Evolutionary conservation across 768 basidiomycete species (phyloP).

Genomic region (Leccinum aurantiacum): DNA sequence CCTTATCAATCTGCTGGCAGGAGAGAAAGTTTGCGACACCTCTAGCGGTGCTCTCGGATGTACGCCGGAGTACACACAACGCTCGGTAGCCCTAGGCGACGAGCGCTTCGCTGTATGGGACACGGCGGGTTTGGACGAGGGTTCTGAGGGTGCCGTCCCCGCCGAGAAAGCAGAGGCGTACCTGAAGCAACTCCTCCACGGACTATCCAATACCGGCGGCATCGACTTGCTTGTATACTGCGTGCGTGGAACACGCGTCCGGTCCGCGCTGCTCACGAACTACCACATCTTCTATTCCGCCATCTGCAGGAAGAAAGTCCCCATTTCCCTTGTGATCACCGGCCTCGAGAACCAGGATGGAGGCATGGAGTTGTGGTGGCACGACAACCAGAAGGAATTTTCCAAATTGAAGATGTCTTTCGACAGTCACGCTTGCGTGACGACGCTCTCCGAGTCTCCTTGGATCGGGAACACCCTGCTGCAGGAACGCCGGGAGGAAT

Average conservation of each 20-base stretch:
- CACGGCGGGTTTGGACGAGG: conserved; percentile 36
- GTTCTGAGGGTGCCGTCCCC: conserved; percentile 25
- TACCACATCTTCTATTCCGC: conserved; percentile 41
- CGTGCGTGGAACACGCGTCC: conserved; percentile 40
- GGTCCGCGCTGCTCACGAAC: conserved; percentile 35
- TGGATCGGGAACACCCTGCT: conserved; percentile 11
- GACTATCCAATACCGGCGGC: conserved; percentile 35
- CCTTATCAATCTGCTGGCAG: conserved; percentile 42
- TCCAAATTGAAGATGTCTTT: conserved; percentile 28
- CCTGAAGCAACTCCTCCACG: conserved; percentile 36
- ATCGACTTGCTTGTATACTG: conserved; percentile 42
- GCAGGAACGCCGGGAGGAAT: conserved; percentile 23
- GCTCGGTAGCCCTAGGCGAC: conserved; percentile 22
- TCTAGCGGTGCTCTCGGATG: conserved; percentile 37
- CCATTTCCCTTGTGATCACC: conserved; percentile 41
- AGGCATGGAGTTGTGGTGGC: conserved; percentile 37
- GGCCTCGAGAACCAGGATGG: conserved; percentile 40
- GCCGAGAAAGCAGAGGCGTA: conserved; percentile 32
- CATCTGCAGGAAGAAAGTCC: conserved; percentile 41
- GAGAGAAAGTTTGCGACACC: conserved; percentile 23
- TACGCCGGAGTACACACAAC: conserved; percentile 33
- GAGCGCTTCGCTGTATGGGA: conserved; percentile 33
- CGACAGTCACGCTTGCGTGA: conserved; percentile 34
- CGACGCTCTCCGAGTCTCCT: conserved; percentile 23
- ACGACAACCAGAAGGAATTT: conserved; percentile 24